phyloP scores from a whole-genome alignment of 2,329 filamentous ascomycete species.

The Claviceps capensis region DNA sequence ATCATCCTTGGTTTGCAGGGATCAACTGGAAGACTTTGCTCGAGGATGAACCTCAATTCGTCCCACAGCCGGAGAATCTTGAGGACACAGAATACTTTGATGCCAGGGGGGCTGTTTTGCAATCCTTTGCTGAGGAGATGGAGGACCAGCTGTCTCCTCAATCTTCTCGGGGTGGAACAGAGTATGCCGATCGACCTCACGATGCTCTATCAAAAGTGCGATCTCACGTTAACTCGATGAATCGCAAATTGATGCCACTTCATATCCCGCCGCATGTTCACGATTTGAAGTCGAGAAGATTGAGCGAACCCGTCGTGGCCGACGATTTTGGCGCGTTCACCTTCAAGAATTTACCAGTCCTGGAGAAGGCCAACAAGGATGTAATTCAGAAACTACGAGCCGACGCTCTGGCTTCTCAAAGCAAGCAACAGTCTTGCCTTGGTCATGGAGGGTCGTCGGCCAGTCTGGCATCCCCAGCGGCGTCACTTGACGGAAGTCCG shows the following conservation, averaged over 20 bases:
- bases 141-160: conserved; percentile 76
- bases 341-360: conserved; percentile 91
- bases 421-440: conserved; percentile 32
- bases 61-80: conserved; percentile 81
- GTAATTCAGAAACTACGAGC: conserved; percentile 92
- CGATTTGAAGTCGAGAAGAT: conserved; percentile 70
- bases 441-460: conserved; percentile 28
- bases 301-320: conserved; percentile 76
- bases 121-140: conserved; percentile 86
- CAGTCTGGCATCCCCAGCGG: conserved; percentile 43
- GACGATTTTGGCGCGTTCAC: conserved; percentile 96
- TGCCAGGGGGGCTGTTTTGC: conserved; percentile 74
- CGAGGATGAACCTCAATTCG: conserved; percentile 93
- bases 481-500: conserved; percentile 73
- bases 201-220: conserved; percentile 85
- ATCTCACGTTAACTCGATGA: conserved; percentile 72
- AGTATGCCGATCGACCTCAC: conserved; percentile 81
- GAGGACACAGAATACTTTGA: conserved; percentile 99
- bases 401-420: conserved; percentile 64
- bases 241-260: conserved; percentile 84
- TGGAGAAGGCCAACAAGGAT: conserved; percentile 98
- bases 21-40: conserved; percentile 82
- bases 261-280: conserved; percentile 95
- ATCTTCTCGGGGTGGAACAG: conserved; percentile 51
- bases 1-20: conserved; percentile 75